Evolutionary conservation across 2,329 filamentous ascomycete genomes (phyloP), one percentile per base, ranked within the genome.

Genomic region (Paecilomyces sp.): DNA sequence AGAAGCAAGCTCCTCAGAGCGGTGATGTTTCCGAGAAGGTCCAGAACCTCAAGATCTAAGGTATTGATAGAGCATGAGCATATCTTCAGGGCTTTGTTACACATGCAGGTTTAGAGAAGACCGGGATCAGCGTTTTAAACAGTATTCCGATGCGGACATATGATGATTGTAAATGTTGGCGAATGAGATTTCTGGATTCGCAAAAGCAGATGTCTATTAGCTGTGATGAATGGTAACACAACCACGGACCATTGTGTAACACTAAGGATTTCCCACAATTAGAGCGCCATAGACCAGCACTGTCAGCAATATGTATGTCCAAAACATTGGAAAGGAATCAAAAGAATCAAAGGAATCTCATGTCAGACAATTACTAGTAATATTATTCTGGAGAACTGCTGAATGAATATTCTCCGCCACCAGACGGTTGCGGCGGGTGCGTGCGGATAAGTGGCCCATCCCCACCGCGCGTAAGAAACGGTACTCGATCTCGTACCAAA

Each of bases 21-120:
- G 70, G 72, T 25, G 74, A 72, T 54, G 70, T 75, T 8, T 66
- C 74, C 9, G 73, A 77, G 60, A 75, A 75, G 63, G 69, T 79
- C 64, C 67, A 78, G 64, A 67, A 68, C 55, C 68, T 79, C 60
- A 72, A 76, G 62, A 72, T 79, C 31, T 78, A 66, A 67, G 58
- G 54, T 15, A 57, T 56, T 50, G 55, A 47, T 47, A 18, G 41
- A 47, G 15, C n/a, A 47, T 47, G 7, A 18, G 25, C 25, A n/a
- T 47, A 47, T 18, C n/a, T 47, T 47, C n/a, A 2, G 31, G 6
- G 25, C 25, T 28, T 28, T 28, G 25, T 28, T 28, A 28, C 25
- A 28, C 25, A 28, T 3, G 25, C 36, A 58, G 56, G 54, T 24
- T 54, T 53, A 61, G 57, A 57, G 57, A 57, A 47, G 58, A 47